Base-by-base conservation (phyloP, 2,329 filamentous ascomycete species). In the Diaporthe australafricana region DNA sequence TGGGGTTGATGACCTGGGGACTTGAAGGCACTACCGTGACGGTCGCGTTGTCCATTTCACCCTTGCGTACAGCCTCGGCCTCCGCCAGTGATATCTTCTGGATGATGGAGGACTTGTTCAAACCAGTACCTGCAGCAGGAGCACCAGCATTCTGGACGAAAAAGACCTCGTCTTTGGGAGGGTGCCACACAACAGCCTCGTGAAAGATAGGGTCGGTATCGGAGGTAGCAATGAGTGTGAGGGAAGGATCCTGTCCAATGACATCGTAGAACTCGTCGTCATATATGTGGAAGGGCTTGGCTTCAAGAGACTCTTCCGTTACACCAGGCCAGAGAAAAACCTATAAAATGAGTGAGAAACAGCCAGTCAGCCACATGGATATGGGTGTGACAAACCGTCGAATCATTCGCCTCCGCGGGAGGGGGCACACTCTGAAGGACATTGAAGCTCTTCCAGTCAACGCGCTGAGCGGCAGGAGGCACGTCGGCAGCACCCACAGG, bases 131-230 rank as follows among this genome's bases (percentile, higher is more conserved):
- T 3, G 86, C 83, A 6, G 79, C 84, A 0, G 73, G 75, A 0
- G 83, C 80, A 0, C 87, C 87, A 0, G 87, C 86, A 52, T 87
- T 87, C 70, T 89, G 86, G 0, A 84, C 86, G 52, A 89, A 89
- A 74, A 89, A 88, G 45, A 88, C 80, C 73, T 88, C 87, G 32
- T 88, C 84, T 0, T 84, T 87, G 0, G 82, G 82, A 2, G 80
- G 80, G 50, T 83, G 84, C 86, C 86, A 90, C 0, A 88, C 83
- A 9, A 87, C 85, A 12, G 87, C 88, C 75, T 90, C 88, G 69
- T 90, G 88, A 53, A 88, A 90, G 6, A 87, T 75, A 0, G 86
- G 86, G 55, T 88, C 81, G 0, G 77, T 79, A 0, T 80, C 82
- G 0, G 84, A 81, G 5, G 83, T 79, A 1, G 85, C 86, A 14